Base-by-base conservation (phyloP, 2,329 filamentous ascomycete species). In the Cyclaneusma minus region DNA sequence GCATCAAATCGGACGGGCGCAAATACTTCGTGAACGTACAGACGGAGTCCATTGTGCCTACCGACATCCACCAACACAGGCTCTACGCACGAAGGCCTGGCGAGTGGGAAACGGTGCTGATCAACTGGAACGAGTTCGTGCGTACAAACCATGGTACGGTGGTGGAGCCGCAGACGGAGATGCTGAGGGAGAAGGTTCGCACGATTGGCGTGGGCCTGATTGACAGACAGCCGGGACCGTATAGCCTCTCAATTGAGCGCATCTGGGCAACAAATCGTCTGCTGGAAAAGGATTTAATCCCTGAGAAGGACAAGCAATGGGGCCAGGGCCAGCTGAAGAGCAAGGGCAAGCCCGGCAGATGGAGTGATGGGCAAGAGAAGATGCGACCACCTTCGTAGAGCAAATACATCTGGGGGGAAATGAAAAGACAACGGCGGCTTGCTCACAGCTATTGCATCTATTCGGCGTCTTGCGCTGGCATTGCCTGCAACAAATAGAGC, bases 21-120 rank as follows among this genome's bases (percentile, higher is more conserved):
- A 78, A 81, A 42, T 98, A 95, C 57, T 82, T 93, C 31, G 71
- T 98, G 43, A 98, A 98, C 51, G 59, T 98, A 10, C 89, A 95
- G 58, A 93, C 85, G 3, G 87, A 98, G 47, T 81, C 80, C 2
- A 75, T 98, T 29, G 81, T 93, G 24, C 80, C 83, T 7, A 87
- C 84, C n/a, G 89, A 98, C 49, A 62, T 98, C 35, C 89, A 95
- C 51, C 89, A 98, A 50, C 89, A 98, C 51, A 64, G 89, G 25
- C 55, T 98, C 4, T 92, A 83, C 40, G 65, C 77, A 6, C 76
- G 74, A 43, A 68, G 69, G 6, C 74, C 80, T 0, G 84, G 84
- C 1, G 66, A 85, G 42, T 98, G 89, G 89, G 87, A 98, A 61
- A 94, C 89, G 2, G 68, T 94, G n/a, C 52, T 91, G 24, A 77